phyloP scores from a whole-genome alignment of 495 filamentous ascomycete genomes.

The Penicillium pulvis region DNA sequence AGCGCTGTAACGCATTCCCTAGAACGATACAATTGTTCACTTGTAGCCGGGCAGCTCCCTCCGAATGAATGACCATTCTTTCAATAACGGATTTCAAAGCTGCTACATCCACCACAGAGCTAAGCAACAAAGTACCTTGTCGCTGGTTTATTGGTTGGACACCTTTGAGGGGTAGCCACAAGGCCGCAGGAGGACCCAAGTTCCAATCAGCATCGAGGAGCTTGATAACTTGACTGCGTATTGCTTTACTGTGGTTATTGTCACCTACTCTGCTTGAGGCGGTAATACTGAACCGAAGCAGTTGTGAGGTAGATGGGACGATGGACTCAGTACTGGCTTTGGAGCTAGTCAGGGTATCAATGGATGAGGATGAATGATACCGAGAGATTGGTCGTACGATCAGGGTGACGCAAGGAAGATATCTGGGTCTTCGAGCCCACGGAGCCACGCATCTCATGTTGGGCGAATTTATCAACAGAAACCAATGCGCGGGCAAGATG shows the following conservation, averaged over 20 bases:
- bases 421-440: background rate
- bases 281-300: constrained; percentile 36
- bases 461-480: constrained; percentile 5
- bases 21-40: background rate
- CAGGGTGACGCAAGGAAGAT: background rate
- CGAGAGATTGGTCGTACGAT: constrained; percentile 8
- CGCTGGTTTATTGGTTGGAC: constrained; percentile 8
- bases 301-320: constrained; percentile 30
- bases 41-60: background rate
- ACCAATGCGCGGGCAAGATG: constrained; percentile 11
- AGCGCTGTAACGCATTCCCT: background rate
- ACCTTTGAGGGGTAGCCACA: constrained; percentile 29
- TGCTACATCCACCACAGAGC: constrained; percentile 19
- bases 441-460: constrained; percentile 13
- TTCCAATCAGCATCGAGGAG: constrained; percentile 32
- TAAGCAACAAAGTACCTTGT: constrained; percentile 9
- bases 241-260: background rate
- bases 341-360: background rate
- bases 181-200: constrained; percentile 20
- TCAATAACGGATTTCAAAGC: constrained; percentile 15
- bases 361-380: constrained; percentile 9
- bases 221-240: background rate
- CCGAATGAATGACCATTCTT: background rate
- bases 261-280: constrained; percentile 12
- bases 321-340: background rate